These are phyloP conservation scores for Orobanche coerulescens DNA, from an alignment of 257 asterid species.

Conservation along the genomic window DNA sequence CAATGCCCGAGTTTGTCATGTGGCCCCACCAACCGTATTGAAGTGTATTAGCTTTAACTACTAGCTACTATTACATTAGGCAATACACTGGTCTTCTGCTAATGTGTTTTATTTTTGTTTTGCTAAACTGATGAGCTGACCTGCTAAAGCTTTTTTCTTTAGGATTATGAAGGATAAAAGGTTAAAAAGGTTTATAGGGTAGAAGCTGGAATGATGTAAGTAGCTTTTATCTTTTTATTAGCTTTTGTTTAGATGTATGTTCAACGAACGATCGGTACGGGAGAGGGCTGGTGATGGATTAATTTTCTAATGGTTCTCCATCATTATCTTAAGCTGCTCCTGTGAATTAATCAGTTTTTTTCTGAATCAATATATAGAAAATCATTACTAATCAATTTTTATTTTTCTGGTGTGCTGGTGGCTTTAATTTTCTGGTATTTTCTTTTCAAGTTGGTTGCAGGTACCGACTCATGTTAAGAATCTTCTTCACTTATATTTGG, in stretches of 20 bases:
- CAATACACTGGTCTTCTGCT: slow-evolving; percentile 21
- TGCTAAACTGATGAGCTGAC: slow-evolving; percentile 40
- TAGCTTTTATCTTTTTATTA: slow-evolving; percentile 20
- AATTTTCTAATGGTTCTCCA: slow-evolving; percentile 59
- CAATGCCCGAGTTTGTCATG: slow-evolving; percentile 55
- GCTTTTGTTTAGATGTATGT: slow-evolving; percentile 21
- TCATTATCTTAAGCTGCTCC: slow-evolving; percentile 26
- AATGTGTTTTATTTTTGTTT: slow-evolving; percentile 9
- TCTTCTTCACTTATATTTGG: no score
- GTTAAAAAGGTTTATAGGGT: slow-evolving; percentile 7
- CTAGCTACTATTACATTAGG: slow-evolving; percentile 16
- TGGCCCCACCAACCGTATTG: slow-evolving; percentile 85
- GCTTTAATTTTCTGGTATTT: no score
- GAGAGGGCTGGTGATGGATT: slow-evolving; percentile 40
- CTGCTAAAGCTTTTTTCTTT: slow-evolving; percentile 14
- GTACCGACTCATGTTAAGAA: no score
- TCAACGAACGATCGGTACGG: slow-evolving; percentile 7
- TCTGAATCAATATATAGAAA: slow-evolving; percentile 23
- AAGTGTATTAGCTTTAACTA: background rate
- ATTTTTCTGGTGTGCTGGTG: no score
- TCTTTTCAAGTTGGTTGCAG: no score
- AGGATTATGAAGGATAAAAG: no score
- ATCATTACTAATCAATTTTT: slow-evolving; percentile 17
- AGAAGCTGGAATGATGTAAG: slow-evolving; percentile 36
- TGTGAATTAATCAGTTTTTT: slow-evolving; percentile 20